Base-by-base conservation (phyloP, 768 basidiomycete species). In the Lyophyllum decastes region DNA sequence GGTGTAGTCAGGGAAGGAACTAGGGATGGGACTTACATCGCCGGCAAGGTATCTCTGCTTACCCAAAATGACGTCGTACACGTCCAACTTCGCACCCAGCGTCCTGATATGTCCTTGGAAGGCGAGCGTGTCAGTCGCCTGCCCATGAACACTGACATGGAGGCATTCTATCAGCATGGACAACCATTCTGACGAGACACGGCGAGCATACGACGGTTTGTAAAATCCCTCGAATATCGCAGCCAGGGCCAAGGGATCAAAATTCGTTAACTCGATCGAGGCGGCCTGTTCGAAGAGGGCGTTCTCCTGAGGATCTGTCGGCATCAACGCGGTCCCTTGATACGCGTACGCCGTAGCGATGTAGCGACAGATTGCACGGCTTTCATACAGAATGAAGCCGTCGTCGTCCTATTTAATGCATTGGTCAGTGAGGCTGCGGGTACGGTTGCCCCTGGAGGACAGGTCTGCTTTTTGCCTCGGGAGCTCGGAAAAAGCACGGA, bases 301-400 rank as follows among this genome's bases (percentile, higher is more conserved):
- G 7, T 54, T 47, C 21, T 40, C 60, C n/a, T 74, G 65, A 6
- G 70, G 27, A 16, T 74, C 72, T 7, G 64, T 64, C 4, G 88
- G 88, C 41, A 87, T 70, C 38, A 88, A 74, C 5, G 66, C 55
- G 2, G 79, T 74, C 40, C 85, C 85, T 62, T 84, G 78, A 47
- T 70, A 46, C 0, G 78, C 68, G 60, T 83, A 78, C 61, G 84
- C 85, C 46, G 64, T 66, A 34, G 74, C 76, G 57, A 86, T 62
- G 67, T 85, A 88, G 21, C 80, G 78, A 21, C 62, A 63, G 52
- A 86, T 84, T 0, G 82, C 81, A 27, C 82, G 79, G 21, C 75
- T 75, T 59, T 83, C 82, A 66, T 61, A 67, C 1, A 67, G 52
- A n/a, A 67, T 58, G 49, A 65, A 65, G 3, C 66, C 66, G 24